Evolutionary conservation across 2,329 filamentous ascomycete species (phyloP).

Genomic region (Pseudogymnoascus sp.): DNA sequence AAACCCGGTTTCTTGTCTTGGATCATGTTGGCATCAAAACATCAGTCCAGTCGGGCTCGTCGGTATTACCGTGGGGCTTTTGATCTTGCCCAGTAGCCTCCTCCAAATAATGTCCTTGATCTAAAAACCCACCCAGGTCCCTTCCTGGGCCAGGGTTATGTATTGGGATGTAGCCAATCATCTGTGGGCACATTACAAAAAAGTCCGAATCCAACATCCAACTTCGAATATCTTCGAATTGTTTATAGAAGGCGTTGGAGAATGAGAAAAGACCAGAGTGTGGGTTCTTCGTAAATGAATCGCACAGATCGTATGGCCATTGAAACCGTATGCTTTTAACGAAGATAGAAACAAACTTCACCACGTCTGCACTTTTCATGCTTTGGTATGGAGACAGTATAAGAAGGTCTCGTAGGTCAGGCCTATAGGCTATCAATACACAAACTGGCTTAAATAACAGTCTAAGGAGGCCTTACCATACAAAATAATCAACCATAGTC

Average conservation of each 20-base stretch:
- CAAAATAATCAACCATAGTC: neutral
- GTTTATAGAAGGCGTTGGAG: neutral
- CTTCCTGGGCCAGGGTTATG: constrained; percentile 5
- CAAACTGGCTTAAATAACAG: neutral
- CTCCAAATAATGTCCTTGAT: neutral
- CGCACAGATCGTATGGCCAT: neutral
- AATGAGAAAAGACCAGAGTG: neutral
- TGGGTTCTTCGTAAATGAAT: neutral
- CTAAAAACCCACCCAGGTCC: neutral
- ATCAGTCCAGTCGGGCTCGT: neutral
- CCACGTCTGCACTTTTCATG: constrained; percentile 2
- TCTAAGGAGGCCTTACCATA: neutral
- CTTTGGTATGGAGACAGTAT: neutral
- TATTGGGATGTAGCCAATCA: constrained; percentile 1
- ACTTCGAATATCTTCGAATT: neutral
- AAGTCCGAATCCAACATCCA: constrained; percentile 6
- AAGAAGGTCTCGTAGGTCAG: neutral
- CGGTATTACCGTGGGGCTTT: neutral
- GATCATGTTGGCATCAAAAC: constrained; percentile 4
- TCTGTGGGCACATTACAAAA: neutral
- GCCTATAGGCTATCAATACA: neutral
- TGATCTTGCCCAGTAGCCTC: neutral
- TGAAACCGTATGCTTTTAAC: constrained; percentile 4
- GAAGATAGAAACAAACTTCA: neutral
- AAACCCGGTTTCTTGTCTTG: neutral